Evolutionary conservation across 192 early-diverging fungal species (phyloP).

Genomic region (Thoreauomyces humboldtii): DNA sequence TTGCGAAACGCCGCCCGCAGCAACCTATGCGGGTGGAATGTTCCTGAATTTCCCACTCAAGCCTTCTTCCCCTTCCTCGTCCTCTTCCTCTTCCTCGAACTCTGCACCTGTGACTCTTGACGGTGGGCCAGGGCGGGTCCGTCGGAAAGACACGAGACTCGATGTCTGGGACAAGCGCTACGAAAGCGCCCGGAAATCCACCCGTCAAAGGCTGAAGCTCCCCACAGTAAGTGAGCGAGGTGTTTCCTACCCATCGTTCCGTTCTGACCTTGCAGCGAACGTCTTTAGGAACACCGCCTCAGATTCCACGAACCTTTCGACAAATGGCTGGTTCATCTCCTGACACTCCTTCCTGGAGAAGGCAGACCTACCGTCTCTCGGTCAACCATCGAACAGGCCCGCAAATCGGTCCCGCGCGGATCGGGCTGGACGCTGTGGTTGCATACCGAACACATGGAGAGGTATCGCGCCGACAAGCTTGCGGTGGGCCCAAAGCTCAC

Average conservation of each 20-base stretch:
- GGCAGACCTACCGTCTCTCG: neutral
- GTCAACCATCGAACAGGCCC: neutral
- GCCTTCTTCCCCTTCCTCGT: constrained; percentile 1
- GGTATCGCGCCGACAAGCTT: constrained; percentile 8
- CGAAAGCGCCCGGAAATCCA: constrained; percentile 5
- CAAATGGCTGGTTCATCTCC: neutral
- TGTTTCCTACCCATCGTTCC: neutral
- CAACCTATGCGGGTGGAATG: no score
- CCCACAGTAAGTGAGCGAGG: constrained; percentile 6
- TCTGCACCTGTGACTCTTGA: no score
- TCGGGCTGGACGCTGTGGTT: constrained; percentile 20
- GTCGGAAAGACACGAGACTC: neutral
- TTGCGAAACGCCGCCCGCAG: no score
- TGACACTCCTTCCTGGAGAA: neutral
- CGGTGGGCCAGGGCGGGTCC: no score
- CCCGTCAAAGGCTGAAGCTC: constrained; percentile 8
- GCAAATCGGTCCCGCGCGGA: constrained; percentile 6
- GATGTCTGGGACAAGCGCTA: constrained; percentile 13
- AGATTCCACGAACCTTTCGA: constrained; percentile 17
- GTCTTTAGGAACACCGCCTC: constrained; percentile 1
- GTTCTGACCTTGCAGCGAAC: neutral
- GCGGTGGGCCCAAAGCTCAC: constrained; percentile 1
- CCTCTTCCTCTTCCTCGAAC: no score
- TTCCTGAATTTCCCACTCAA: neutral
- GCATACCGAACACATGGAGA: neutral